Base-by-base conservation (phyloP, 78 protist genomes). In the Diacronema lutheri region DNA sequence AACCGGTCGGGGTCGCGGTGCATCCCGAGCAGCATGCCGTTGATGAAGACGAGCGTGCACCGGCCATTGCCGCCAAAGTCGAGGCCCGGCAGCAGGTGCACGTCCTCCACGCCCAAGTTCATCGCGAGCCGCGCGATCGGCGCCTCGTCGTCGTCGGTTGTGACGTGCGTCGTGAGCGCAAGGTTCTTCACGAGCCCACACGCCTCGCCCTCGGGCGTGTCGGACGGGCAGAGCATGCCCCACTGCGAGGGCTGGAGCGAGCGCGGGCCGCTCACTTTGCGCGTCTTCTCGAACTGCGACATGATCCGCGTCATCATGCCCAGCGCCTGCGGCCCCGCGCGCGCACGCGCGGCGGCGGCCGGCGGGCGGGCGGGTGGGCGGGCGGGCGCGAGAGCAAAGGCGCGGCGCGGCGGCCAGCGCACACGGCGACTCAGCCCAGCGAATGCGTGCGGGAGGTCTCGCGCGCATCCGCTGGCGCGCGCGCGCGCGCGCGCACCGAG, bases 121-220 rank as follows among this genome's bases (percentile, higher is more conserved):
- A 81, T 74, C 44, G 31, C n/a, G 44, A 87, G 84, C 37, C 86
- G 37, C 12, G 56, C 44, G 31, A 97, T 64, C 21, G 91, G 90
- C 41, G 26, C 46, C 72, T 83, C 78, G 57, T 83, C 87, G 78
- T 83, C 78, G 56, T 83, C 64, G 3, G 95, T 95, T 2, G 99
- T 97, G 40, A 99, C 96, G 73, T 98, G 99, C 2, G 98, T 85
- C 92, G 97, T 88, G 29, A 98, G 94, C 50, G 99, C 96, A 31
- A 98, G 84, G 91, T 98, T 98, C 94, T 99, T 98, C n/a, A 97
- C 99, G 25, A 98, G 94, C 50, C 99, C 99, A 61, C 99, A 99
- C 31, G 94, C 82, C 83, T 98, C 99, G 4, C 99, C 99, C 84
- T 99, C 99, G 4, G 99, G 99, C 13, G 99, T 98, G 88, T 98